These are phyloP conservation scores for Amylostereum chailletii DNA, from an alignment of 1,284 basidiomycete genomes.

Conservation along the genomic window DNA sequence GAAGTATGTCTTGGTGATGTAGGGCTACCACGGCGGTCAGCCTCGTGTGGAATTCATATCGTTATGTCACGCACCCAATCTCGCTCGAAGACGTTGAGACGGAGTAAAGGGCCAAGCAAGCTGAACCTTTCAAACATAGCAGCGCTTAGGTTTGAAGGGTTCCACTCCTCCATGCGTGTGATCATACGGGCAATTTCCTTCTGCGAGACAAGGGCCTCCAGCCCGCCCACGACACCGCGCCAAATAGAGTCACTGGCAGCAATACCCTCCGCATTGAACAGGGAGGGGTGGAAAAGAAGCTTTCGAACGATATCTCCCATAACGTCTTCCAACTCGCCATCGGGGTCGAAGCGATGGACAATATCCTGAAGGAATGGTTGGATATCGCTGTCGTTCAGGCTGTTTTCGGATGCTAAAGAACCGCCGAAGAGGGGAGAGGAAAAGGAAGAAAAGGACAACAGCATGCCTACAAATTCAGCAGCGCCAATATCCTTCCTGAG, in stretches of 20 bases:
- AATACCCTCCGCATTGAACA: conserved; percentile 57
- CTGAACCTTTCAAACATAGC: conserved; percentile 54
- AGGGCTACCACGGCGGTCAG: conserved; percentile 44
- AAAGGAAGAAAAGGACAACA: conserved; percentile 63
- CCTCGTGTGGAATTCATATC: background rate
- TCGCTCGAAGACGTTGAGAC: conserved; percentile 75
- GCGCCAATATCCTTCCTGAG: conserved; percentile 62
- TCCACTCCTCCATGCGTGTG: conserved; percentile 65
- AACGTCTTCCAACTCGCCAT: conserved; percentile 31
- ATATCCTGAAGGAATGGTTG: conserved; percentile 69
- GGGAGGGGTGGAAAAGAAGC: conserved; percentile 53
- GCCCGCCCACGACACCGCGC: conserved; percentile 79
- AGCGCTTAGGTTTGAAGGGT: conserved; percentile 49
- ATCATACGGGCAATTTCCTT: conserved; percentile 82
- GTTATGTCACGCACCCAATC: conserved; percentile 66
- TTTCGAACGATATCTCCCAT: conserved; percentile 45
- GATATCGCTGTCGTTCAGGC: conserved; percentile 46
- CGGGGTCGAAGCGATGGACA: conserved; percentile 53
- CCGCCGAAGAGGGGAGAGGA: conserved; percentile 53
- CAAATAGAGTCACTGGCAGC: conserved; percentile 68
- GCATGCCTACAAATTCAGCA: conserved; percentile 66
- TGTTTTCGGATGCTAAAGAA: conserved; percentile 29
- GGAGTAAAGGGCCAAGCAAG: conserved; percentile 74
- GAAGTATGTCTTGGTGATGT: conserved; percentile 74
- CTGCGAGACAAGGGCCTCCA: conserved; percentile 74